These are phyloP conservation scores for Phoma sp. DNA, from an alignment of 2,329 filamentous ascomycete species.

Conservation along the genomic window DNA sequence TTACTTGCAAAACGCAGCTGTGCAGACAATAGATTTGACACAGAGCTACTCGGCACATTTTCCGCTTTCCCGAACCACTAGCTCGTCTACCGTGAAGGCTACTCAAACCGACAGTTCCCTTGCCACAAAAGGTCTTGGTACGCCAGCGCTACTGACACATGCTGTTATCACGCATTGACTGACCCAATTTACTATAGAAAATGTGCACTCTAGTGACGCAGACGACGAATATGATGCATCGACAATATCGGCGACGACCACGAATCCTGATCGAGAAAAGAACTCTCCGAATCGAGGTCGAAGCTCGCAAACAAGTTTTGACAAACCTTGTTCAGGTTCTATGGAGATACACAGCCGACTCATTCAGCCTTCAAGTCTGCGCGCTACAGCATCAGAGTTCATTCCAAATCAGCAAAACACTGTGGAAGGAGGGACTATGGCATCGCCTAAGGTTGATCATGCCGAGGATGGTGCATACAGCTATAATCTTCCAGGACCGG, in stretches of 20 bases:
- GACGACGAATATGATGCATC: slow-evolving; percentile 6
- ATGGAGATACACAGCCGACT: slow-evolving; percentile 25
- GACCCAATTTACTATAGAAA: slow-evolving; percentile 16
- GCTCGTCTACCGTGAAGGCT: slow-evolving; percentile 25
- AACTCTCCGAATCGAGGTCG: slow-evolving; percentile 15
- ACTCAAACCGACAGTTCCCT: slow-evolving; percentile 7
- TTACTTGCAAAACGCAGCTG: not conserved
- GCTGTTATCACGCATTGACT: slow-evolving; percentile 2
- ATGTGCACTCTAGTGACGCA: not conserved
- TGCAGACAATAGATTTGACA: not conserved
- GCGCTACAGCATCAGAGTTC: slow-evolving; percentile 41
- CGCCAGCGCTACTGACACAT: not conserved
- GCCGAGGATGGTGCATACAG: too few relatives aligned
- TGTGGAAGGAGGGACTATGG: not conserved
- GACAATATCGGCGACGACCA: not conserved
- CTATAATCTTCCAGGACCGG: too few relatives aligned
- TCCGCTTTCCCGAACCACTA: slow-evolving; percentile 18
- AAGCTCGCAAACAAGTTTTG: slow-evolving; percentile 13
- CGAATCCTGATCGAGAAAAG: not conserved
- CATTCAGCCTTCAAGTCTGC: slow-evolving; percentile 30
- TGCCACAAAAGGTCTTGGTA: not conserved
- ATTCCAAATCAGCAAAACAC: slow-evolving; percentile 21
- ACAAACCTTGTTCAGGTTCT: not conserved
- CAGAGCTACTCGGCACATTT: not conserved
- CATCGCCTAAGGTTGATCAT: not conserved